These are phyloP conservation scores for Saturnispora hagleri DNA, from an alignment of 805 yeast species.

Conservation along the genomic window DNA sequence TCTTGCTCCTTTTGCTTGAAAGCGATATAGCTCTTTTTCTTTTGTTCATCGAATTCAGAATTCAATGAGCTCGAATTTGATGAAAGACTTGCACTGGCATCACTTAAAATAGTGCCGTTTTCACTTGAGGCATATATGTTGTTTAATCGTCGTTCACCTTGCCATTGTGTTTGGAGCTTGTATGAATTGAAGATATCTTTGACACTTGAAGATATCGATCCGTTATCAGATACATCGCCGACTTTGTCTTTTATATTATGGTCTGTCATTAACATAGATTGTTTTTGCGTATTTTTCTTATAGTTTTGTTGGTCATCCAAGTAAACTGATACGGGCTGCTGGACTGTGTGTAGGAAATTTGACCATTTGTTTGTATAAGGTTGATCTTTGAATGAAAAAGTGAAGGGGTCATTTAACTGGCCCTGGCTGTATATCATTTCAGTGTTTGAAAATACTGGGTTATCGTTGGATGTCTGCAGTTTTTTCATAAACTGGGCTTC, in stretches of 20 bases:
- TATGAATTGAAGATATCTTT: conserved; percentile 15
- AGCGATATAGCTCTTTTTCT: conserved; percentile 8
- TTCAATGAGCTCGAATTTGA: conserved; percentile 5
- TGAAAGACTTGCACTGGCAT: neutral
- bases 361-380: conserved; percentile 13
- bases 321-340: conserved; percentile 6
- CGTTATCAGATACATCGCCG: conserved; percentile 13
- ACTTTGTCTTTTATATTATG: neutral
- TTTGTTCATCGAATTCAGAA: conserved; percentile 5
- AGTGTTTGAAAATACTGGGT: neutral
- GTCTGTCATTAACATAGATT: neutral
- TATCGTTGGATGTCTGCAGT: neutral
- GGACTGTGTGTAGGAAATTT: conserved; percentile 14
- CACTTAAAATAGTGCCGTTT: neutral
- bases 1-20: conserved; percentile 16
- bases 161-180: conserved; percentile 48
- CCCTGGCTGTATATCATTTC: conserved; percentile 2
- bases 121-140: neutral
- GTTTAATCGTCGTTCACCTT: conserved; percentile 58
- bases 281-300: neutral
- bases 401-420: conserved; percentile 13
- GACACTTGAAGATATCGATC: conserved; percentile 8
- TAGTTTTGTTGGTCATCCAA: neutral
- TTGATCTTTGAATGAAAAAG: conserved; percentile 13
- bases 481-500: neutral